Conservation (phyloP, 1,139 yeast genomes). For the Meyerozyma smithsonii region DNA sequence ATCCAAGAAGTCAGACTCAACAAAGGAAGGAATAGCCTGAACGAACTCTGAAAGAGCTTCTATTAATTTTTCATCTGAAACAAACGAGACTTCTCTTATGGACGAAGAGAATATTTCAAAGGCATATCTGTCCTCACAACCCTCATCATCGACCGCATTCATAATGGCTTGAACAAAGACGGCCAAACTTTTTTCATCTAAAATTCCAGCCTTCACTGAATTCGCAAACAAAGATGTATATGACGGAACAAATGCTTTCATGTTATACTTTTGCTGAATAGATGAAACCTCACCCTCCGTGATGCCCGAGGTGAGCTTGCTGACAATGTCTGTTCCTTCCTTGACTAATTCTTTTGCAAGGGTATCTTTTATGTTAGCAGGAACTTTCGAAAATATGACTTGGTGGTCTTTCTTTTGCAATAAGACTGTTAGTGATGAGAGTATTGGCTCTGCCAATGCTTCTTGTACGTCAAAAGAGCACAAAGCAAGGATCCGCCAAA, state of each 20-base stretch:
- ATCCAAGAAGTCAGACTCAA: conserved; percentile 24
- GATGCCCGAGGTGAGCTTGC: neutral
- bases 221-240: neutral
- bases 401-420: neutral
- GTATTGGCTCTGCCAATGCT: neutral
- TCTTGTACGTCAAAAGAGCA: conserved; percentile 7
- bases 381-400: neutral
- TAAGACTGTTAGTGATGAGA: neutral
- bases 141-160: neutral
- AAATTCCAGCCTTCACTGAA: neutral
- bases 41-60: conserved; percentile 10
- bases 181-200: neutral
- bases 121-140: neutral
- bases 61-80: neutral
- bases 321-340: neutral
- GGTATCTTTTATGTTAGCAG: neutral
- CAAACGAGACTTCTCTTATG: neutral
- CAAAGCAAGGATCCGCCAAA: conserved; percentile 12
- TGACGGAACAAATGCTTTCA: neutral
- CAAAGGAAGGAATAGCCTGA: conserved; percentile 21
- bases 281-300: neutral
- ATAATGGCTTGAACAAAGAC: neutral
- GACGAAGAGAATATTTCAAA: neutral
- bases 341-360: neutral
- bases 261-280: neutral